These are phyloP conservation scores for Smithsoniella earleae DNA, from an alignment of 163 green algal species.

Conservation along the genomic window DNA sequence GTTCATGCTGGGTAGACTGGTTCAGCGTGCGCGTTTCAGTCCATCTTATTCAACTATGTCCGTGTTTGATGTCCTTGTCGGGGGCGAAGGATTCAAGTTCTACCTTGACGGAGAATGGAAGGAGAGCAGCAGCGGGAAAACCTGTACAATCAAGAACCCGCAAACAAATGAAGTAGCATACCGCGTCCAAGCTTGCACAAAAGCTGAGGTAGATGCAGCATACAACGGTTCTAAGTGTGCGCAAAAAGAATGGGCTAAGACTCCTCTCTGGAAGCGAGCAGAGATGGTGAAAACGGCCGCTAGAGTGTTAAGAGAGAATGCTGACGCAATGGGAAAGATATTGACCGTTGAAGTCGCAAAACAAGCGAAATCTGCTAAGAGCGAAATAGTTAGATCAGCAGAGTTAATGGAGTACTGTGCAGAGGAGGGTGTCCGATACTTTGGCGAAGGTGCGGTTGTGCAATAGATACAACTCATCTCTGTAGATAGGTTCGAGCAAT, in stretches of 20 bases:
- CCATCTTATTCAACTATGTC: no score
- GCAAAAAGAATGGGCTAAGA: slow-evolving; percentile 70
- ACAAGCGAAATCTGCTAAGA: slow-evolving; percentile 47
- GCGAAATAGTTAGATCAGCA: slow-evolving; percentile 76
- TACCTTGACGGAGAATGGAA: slow-evolving; percentile 69
- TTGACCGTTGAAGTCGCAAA: slow-evolving; percentile 90
- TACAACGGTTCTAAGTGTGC: slow-evolving; percentile 67
- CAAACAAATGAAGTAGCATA: slow-evolving; percentile 52
- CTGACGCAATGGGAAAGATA: slow-evolving; percentile 73
- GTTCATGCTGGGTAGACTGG: no score
- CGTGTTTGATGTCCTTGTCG: no score
- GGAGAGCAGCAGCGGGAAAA: slow-evolving; percentile 53
- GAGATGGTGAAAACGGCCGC: slow-evolving; percentile 75
- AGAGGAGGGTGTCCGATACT: slow-evolving; percentile 74
- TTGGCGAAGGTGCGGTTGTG: slow-evolving; percentile 47
- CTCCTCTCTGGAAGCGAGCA: slow-evolving; percentile 77
- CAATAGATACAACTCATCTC: background rate
- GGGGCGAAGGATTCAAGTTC: slow-evolving; percentile 83
- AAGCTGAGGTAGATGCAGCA: slow-evolving; percentile 76
- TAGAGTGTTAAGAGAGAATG: slow-evolving; percentile 66
- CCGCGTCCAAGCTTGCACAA: slow-evolving; percentile 81
- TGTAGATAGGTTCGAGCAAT: background rate
- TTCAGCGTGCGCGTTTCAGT: no score
- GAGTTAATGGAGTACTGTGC: slow-evolving; percentile 87
- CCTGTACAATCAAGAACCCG: slow-evolving; percentile 63